Percentiles rank a stretch among this genome's conserved stretches.
These are phyloP conservation scores for Fusarium torreyae DNA, from an alignment of 2,329 filamentous ascomycete species.

Conservation along the genomic window DNA sequence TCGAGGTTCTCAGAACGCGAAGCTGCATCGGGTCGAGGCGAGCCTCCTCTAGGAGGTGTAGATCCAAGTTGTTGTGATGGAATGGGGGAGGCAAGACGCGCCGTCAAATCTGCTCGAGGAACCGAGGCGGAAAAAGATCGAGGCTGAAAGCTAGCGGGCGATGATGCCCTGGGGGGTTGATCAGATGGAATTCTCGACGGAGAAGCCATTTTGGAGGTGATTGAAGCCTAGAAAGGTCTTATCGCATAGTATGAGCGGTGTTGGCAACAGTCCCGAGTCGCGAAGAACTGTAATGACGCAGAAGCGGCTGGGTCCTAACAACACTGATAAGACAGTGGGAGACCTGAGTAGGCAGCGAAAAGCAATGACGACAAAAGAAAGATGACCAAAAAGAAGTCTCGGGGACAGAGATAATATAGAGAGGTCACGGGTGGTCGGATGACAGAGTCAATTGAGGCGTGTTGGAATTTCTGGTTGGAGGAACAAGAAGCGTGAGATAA, in stretches of 20 bases:
- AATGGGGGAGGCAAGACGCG: conserved; percentile 72
- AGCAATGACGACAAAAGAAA: conserved; percentile 39
- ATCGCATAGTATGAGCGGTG: conserved; percentile 47
- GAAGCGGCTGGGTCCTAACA: conserved; percentile 16
- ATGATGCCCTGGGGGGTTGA: conserved; percentile 61
- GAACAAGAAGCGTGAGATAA: conserved; percentile 38
- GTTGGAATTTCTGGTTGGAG: conserved; percentile 30
- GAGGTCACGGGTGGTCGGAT: conserved; percentile 35
- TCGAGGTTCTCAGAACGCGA: conserved; percentile 53
- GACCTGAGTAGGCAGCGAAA: conserved; percentile 21
- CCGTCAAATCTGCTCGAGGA: conserved; percentile 72
- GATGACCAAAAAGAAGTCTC: conserved; percentile 23
- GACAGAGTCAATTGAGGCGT: conserved; percentile 42
- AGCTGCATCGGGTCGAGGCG: conserved; percentile 49
- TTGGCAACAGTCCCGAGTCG: conserved; percentile 21
- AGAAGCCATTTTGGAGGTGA: conserved; percentile 55
- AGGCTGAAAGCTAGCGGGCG: conserved; percentile 62
- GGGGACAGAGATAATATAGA: conserved; percentile 29
- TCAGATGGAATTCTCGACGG: conserved; percentile 57
- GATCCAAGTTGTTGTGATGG: conserved; percentile 58
- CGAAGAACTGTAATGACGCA: conserved; percentile 36
- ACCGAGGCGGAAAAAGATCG: conserved; percentile 67
- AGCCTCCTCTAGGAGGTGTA: conserved; percentile 56
- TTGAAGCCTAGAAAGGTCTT: conserved; percentile 38
- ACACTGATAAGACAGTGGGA: conserved; percentile 26